These are phyloP conservation scores for Phyllosticta citriasiana DNA, from an alignment of 2,329 filamentous ascomycete genomes.

Conservation along the genomic window DNA sequence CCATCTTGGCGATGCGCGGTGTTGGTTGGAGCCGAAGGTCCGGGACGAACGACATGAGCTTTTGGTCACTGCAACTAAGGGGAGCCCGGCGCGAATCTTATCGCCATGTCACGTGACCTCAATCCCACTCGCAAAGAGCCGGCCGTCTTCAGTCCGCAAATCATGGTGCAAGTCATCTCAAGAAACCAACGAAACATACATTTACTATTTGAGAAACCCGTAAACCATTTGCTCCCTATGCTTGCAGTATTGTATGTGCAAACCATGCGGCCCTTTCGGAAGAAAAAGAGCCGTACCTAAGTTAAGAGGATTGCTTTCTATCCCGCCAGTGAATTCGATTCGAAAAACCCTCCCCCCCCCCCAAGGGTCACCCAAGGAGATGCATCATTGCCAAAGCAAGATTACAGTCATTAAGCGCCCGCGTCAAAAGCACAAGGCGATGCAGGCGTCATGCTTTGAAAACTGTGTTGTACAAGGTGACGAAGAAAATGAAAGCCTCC, in stretches of 20 bases:
- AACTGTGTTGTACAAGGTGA: conserved; percentile 25
- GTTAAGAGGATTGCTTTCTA: conserved; percentile 6
- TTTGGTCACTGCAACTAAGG: not conserved
- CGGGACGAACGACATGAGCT: not conserved
- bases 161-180: not conserved
- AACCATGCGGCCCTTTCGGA: conserved; percentile 5
- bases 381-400: conserved; percentile 20
- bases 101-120: conserved; percentile 2
- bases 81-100: not conserved
- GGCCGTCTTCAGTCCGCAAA: not conserved
- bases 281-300: not conserved
- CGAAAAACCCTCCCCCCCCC: conserved; percentile 1
- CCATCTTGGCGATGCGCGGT: conserved; percentile 34
- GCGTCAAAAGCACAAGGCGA: conserved; percentile 13
- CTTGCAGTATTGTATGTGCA: conserved; percentile 11
- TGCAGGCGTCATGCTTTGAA: conserved; percentile 24
- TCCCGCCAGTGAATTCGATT: conserved; percentile 1
- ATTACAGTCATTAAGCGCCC: conserved; percentile 31
- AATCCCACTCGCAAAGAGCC: not conserved
- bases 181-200: conserved; percentile 5
- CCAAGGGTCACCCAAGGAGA: conserved; percentile 16
- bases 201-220: conserved; percentile 10
- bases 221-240: conserved; percentile 10
- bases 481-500: conserved; percentile 7
- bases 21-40: not conserved